Evolutionary conservation across 2,329 filamentous ascomycete species (phyloP).

Genomic region (Ceratocystiopsis minuta): DNA sequence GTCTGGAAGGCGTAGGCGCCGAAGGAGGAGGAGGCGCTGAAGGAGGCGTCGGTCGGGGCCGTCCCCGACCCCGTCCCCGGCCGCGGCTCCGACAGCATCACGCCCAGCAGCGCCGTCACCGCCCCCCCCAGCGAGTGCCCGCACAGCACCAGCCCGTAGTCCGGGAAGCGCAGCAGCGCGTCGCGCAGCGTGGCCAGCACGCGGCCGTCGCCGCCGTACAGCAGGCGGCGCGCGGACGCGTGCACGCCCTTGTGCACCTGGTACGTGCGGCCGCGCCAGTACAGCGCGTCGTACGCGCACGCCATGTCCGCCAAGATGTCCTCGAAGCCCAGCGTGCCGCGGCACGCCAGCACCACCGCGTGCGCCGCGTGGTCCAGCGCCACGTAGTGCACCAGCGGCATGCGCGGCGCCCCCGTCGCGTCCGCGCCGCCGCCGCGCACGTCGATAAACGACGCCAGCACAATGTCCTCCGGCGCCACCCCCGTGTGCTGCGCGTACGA

Average conservation of each 20-base stretch:
- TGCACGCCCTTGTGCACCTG: conserved; percentile 61
- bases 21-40: no score
- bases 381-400: conserved; percentile 57
- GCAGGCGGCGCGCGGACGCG: conserved; percentile 47
- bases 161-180: conserved; percentile 45
- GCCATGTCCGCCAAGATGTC: conserved; percentile 58
- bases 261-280: conserved; percentile 45
- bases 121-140: conserved; percentile 53
- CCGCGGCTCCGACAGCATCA: conserved; percentile 47
- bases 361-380: conserved; percentile 54
- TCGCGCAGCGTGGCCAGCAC: conserved; percentile 48
- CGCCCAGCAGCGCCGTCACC: conserved; percentile 51
- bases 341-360: conserved; percentile 53
- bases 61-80: conserved; percentile 22
- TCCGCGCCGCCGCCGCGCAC: conserved; percentile 48
- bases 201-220: conserved; percentile 48
- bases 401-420: conserved; percentile 43
- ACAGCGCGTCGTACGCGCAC: conserved; percentile 50
- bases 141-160: conserved; percentile 52
- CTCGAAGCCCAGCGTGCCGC: conserved; percentile 56
- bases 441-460: conserved; percentile 55
- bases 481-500: conserved; percentile 47
- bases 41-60: no score
- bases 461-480: conserved; percentile 36
- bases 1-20: conserved; percentile 16